These are phyloP conservation scores for Ogataea populi-albae DNA, from an alignment of 805 yeast genomes.

Conservation along the genomic window DNA sequence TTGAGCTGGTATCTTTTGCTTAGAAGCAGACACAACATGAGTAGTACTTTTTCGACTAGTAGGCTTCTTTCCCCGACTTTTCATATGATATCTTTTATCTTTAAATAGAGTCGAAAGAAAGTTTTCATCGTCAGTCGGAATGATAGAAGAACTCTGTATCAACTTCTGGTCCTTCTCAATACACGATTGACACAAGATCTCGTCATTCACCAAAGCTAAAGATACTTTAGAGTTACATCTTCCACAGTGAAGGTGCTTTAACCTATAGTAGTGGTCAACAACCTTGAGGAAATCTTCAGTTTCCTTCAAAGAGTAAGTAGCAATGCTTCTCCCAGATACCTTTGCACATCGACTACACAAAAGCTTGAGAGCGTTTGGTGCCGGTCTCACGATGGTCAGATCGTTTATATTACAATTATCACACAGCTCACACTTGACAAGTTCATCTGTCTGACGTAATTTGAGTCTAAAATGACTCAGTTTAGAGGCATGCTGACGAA, in stretches of 20 bases:
- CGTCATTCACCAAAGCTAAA: neutral
- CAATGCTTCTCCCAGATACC: constrained; percentile 1
- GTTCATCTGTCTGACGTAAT: neutral
- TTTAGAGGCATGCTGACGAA: constrained; percentile 6
- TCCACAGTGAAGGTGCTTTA: constrained; percentile 1
- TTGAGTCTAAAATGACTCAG: constrained; percentile 6
- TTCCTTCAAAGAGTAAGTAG: constrained; percentile 3
- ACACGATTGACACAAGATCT: constrained; percentile 4
- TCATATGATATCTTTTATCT: neutral
- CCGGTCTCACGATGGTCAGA: constrained; percentile 6
- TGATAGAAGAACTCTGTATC: neutral
- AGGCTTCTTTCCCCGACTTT: neutral
- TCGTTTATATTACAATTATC: constrained; percentile 9
- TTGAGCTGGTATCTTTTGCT: neutral
- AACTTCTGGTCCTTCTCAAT: neutral
- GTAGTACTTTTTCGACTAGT: neutral
- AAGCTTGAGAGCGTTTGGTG: constrained; percentile 6
- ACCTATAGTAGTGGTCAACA: constrained; percentile 5
- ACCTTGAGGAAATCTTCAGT: constrained; percentile 9
- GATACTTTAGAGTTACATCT: constrained; percentile 1
- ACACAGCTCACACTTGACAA: constrained; percentile 7
- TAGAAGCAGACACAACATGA: neutral
- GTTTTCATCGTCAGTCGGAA: neutral
- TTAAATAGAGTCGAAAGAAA: neutral
- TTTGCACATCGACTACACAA: constrained; percentile 6